phyloP scores from a whole-genome alignment of 805 yeast genomes.

The Allodekkera sacchari region DNA sequence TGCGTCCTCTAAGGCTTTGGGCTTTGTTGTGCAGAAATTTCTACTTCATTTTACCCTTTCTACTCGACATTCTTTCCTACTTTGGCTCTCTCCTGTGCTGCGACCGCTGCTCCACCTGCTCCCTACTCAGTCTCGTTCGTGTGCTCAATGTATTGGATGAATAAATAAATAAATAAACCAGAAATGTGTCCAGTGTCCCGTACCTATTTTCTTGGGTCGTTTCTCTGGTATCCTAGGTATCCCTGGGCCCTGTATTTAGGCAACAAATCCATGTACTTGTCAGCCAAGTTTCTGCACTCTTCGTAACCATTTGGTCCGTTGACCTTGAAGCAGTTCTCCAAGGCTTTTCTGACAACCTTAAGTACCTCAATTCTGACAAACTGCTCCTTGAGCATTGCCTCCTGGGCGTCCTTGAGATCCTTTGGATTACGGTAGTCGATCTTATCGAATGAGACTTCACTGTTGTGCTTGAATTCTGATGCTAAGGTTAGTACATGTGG shows the following conservation, averaged over 20 bases:
- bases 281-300: slow-evolving; percentile 73
- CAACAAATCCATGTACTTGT: slow-evolving; percentile 68
- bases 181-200: no score
- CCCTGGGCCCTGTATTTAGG: slow-evolving; percentile 65
- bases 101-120: no score
- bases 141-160: no score
- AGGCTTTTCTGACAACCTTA: slow-evolving; percentile 62
- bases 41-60: no score
- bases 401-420: slow-evolving; percentile 66
- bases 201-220: slow-evolving; percentile 65
- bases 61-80: no score
- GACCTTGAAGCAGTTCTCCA: slow-evolving; percentile 57
- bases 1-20: no score
- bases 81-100: no score
- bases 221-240: slow-evolving; percentile 78
- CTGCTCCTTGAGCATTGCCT: slow-evolving; percentile 70
- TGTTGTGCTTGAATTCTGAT: slow-evolving; percentile 33
- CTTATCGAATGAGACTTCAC: slow-evolving; percentile 74
- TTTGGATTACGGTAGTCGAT: slow-evolving; percentile 63
- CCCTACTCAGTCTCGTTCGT: no score
- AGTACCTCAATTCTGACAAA: slow-evolving; percentile 64
- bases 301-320: slow-evolving; percentile 64
- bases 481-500: slow-evolving; percentile 5
- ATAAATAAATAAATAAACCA: no score
- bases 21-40: no score